Base-by-base conservation (phyloP, 176 grass and related monocot genomes). In the Eremochloa ophiuroides region DNA sequence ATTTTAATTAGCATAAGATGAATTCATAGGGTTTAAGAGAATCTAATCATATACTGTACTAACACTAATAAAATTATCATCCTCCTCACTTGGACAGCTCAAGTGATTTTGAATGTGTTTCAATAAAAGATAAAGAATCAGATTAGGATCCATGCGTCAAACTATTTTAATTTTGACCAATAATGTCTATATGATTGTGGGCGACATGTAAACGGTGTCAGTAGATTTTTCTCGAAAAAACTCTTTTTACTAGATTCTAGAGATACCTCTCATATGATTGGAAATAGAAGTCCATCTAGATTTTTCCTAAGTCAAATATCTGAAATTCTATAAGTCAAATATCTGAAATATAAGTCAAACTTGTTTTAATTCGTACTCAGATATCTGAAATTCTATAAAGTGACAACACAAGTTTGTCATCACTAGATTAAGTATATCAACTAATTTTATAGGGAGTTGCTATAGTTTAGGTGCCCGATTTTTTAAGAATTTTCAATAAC, bases 1-100 rank as follows among this genome's bases (percentile, higher is more conserved):
- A 63, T 74, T 71, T 41, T 56, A 29, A 64, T 75, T 44, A 86
- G 59, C 65, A 74, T 78, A 80, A 87, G 39, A 85, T 70, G 56
- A 33, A 66, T 22, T 75, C 81, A 78, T 39, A 71, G 6, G 13
- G 23, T 17, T 72, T 65, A 40, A 63, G 26, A 73, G 16, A n/a
- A 23, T 22, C 10, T 3, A 51, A 6, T 47, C 12, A 8, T 61
- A 35, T 7, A 37, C 12, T 7, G 7, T 39, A 15, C 22, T 28
- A 59, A 48, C 22, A 20, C 8, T 59, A 56, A 43, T 43, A 31
- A 78, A 73, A 29, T 41, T 7, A 2, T 13, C 60, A 35, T 14
- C 9, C 14, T 53, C 47, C 18, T 55, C 17, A 25, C 34, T 62
- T 28, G 40, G 39, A 30, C 15, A 63, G 11, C 7, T 10, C 29